Evolutionary conservation across 2,329 filamentous ascomycete genomes (phyloP).

Genomic region (Diaporthe citrichinensis): DNA sequence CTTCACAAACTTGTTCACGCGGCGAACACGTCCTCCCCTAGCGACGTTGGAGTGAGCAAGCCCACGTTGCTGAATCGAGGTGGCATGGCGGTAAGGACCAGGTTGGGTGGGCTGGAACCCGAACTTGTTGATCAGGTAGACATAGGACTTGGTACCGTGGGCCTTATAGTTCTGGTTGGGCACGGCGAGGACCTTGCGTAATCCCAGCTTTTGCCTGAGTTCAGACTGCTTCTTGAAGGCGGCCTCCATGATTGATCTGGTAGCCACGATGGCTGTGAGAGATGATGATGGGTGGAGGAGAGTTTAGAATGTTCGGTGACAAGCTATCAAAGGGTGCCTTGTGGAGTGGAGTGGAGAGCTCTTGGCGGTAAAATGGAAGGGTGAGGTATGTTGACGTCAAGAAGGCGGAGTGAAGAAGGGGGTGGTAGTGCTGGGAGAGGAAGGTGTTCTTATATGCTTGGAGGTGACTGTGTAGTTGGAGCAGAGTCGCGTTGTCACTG

Average conservation of each 20-base stretch:
- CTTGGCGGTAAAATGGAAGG: constrained; percentile 17
- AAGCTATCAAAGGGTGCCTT: not conserved
- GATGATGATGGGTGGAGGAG: not conserved
- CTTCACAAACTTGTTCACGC: constrained; percentile 64
- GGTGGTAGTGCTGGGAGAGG: not conserved
- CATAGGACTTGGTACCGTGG: constrained; percentile 74
- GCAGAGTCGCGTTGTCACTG: constrained; percentile 19
- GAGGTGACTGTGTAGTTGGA: not conserved
- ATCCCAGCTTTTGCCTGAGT: constrained; percentile 52
- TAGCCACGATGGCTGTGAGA: constrained; percentile 21
- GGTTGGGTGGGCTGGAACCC: constrained; percentile 73
- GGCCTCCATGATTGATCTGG: constrained; percentile 51
- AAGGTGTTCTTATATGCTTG: constrained; percentile 36
- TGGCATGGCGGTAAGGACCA: constrained; percentile 71
- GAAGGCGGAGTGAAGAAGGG: not conserved
- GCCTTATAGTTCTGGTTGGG: constrained; percentile 72
- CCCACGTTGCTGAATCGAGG: constrained; percentile 63
- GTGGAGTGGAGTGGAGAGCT: not conserved
- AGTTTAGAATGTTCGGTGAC: not conserved
- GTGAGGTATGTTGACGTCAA: not conserved
- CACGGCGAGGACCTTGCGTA: constrained; percentile 64
- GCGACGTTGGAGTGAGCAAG: constrained; percentile 59
- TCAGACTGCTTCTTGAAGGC: constrained; percentile 53
- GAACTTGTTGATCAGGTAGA: constrained; percentile 72
- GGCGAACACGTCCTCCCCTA: constrained; percentile 63